These are phyloP conservation scores for Kalanchoe fedtschenkoi DNA, from an alignment of 164 flowering plant genomes.

Conservation along the genomic window DNA sequence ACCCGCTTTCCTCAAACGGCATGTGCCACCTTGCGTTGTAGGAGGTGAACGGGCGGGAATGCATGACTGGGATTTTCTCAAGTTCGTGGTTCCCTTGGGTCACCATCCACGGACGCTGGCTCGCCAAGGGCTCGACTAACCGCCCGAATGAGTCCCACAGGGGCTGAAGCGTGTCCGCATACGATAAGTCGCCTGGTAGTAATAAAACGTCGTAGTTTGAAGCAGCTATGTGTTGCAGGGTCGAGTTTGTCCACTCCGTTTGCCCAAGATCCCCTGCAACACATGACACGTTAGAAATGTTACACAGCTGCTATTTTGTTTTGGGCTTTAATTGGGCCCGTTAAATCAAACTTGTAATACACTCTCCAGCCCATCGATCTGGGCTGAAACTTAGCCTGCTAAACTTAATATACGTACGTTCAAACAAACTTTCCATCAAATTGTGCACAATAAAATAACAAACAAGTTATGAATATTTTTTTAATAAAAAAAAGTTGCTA, in stretches of 20 bases:
- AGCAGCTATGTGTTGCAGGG: conserved; percentile 46
- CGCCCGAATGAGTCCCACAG: conserved; percentile 79
- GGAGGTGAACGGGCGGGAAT: conserved; percentile 34
- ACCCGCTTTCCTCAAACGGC: conserved; percentile 61
- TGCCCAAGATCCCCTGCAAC: conserved; percentile 75
- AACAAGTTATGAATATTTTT: not conserved
- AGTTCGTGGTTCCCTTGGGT: conserved; percentile 84
- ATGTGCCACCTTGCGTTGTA: conserved; percentile 79
- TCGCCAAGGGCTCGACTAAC: conserved; percentile 66
- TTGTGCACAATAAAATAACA: no score
- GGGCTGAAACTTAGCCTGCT: no score
- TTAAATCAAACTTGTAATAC: no score
- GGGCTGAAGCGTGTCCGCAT: conserved; percentile 51
- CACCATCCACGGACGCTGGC: conserved; percentile 87
- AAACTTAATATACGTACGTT: no score
- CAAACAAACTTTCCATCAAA: no score
- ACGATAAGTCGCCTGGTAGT: conserved; percentile 79
- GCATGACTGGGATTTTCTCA: conserved; percentile 40
- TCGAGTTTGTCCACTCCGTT: conserved; percentile 69
- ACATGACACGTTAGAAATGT: not conserved
- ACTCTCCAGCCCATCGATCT: no score
- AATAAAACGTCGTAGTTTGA: conserved; percentile 55
- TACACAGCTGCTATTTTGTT: no score
- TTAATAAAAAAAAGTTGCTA: not conserved
- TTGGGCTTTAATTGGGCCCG: no score